A percentile compares a stretch with the other conserved stretches of the same genome.
Conservation (phyloP, 2,329 filamentous ascomycete genomes). For the Pseudogymnoascus sp. region DNA sequence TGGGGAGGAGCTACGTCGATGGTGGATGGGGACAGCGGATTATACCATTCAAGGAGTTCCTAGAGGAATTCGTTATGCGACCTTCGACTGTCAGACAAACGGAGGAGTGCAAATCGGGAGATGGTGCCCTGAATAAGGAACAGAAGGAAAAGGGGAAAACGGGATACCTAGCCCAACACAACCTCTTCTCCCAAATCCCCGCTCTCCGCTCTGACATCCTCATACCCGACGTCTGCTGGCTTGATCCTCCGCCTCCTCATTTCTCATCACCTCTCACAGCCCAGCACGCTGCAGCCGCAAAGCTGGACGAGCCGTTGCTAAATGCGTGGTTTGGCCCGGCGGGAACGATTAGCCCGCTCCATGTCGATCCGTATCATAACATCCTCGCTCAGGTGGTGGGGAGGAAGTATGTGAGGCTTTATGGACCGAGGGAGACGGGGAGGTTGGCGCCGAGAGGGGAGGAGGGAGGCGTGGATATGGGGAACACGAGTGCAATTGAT, state of each 20-base stretch:
- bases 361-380: slow-evolving; percentile 93
- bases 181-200: slow-evolving; percentile 78
- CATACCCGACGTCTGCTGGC: slow-evolving; percentile 80
- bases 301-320: slow-evolving; percentile 55
- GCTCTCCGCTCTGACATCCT: slow-evolving; percentile 65
- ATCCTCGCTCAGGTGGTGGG: slow-evolving; percentile 85
- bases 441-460: slow-evolving; percentile 56
- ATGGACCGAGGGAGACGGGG: slow-evolving; percentile 56
- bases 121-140: slow-evolving; percentile 17
- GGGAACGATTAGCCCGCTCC: slow-evolving; percentile 82
- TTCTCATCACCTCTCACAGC: slow-evolving; percentile 38
- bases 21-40: slow-evolving; percentile 77
- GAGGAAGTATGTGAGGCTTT: slow-evolving; percentile 84
- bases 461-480: slow-evolving; percentile 72
- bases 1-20: slow-evolving; percentile 83
- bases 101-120: slow-evolving; percentile 13
- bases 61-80: slow-evolving; percentile 35
- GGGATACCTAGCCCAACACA: slow-evolving; percentile 87
- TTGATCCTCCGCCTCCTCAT: slow-evolving; percentile 51
- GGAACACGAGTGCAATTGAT: slow-evolving; percentile 78
- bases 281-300: slow-evolving; percentile 29
- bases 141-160: neutral
- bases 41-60: slow-evolving; percentile 64
- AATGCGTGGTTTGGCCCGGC: slow-evolving; percentile 92
- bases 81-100: neutral